Percentiles rank a stretch among this genome's conserved stretches.
These are phyloP conservation scores for Wallacemonas sp. DNA, from an alignment of 208 protist genomes.

Conservation along the genomic window DNA sequence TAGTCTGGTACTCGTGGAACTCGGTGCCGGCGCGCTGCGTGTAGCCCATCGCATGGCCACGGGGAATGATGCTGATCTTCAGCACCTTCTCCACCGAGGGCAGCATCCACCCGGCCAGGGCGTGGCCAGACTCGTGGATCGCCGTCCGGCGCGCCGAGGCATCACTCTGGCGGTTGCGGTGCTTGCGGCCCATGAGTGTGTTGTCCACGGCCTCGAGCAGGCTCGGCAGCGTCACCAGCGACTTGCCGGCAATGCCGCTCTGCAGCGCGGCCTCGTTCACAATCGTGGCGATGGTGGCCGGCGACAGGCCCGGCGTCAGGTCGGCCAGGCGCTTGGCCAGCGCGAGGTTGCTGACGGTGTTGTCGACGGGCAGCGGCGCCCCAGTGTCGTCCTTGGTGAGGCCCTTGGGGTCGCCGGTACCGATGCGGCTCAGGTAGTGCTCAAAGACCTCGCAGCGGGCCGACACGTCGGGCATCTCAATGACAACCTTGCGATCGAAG, in stretches of 20 bases:
- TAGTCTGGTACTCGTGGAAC: slow-evolving; percentile 89
- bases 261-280: slow-evolving; percentile 96
- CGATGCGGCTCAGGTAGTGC: slow-evolving; percentile 80
- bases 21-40: slow-evolving; percentile 87
- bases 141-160: slow-evolving; percentile 61
- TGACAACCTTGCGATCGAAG: slow-evolving; percentile 87
- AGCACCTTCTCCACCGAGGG: slow-evolving; percentile 70
- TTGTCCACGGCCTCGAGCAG: slow-evolving; percentile 86
- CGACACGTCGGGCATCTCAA: slow-evolving; percentile 86
- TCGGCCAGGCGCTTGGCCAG: slow-evolving; percentile 59
- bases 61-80: slow-evolving; percentile 85
- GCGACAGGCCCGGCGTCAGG: slow-evolving; percentile 89
- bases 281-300: slow-evolving; percentile 96
- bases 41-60: slow-evolving; percentile 83
- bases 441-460: slow-evolving; percentile 84
- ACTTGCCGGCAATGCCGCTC: slow-evolving; percentile 80
- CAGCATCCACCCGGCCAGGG: slow-evolving; percentile 78
- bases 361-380: slow-evolving; percentile 45
- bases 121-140: slow-evolving; percentile 79
- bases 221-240: slow-evolving; percentile 62
- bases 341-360: slow-evolving; percentile 61
- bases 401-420: slow-evolving; percentile 80
- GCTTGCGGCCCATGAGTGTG: slow-evolving; percentile 79
- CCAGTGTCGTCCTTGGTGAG: slow-evolving; percentile 62
- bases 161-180: slow-evolving; percentile 77